Conservation (phyloP, 257 asterid species). For the Nicotiana obtusifolia region DNA sequence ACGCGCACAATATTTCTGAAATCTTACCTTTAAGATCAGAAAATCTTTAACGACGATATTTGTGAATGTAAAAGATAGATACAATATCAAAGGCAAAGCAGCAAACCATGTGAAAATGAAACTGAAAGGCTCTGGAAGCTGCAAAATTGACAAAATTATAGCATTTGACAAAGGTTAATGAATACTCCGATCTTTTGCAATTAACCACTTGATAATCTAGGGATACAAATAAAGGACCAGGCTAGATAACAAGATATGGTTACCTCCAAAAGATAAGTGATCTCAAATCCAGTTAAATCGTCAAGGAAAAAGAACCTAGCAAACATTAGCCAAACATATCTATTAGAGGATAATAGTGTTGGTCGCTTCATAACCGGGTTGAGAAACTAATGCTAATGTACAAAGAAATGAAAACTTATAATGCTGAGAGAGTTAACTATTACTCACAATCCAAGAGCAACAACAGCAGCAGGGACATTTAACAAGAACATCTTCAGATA, state of each 20-base stretch:
- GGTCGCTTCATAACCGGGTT: background rate
- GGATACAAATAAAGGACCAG: background rate
- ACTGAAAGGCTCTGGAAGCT: conserved; percentile 99
- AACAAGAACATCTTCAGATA: conserved; percentile 89
- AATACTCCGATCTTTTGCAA: background rate
- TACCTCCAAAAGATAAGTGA: conserved; percentile 92
- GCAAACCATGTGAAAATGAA: conserved; percentile 98
- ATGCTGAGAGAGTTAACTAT: background rate
- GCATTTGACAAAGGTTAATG: background rate
- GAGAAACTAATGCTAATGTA: conserved; percentile 38
- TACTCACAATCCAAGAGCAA: conserved; percentile 89
- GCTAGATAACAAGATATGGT: background rate
- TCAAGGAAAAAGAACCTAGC: conserved; percentile 91
- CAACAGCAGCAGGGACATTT: conserved; percentile 88
- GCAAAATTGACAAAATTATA: conserved; percentile 17
- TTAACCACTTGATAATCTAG: background rate
- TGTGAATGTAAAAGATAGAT: conserved; percentile 69
- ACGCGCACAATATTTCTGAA: background rate
- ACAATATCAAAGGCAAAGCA: conserved; percentile 73
- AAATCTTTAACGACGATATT: conserved; percentile 64
- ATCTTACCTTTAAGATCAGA: conserved; percentile 64
- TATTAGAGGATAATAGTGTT: background rate
- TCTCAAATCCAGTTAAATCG: conserved; percentile 90
- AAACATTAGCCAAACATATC: background rate
- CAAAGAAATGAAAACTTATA: conserved; percentile 72